Evolutionary conservation across 176 grass and related monocot species (phyloP), one percentile per base, ranked within the genome.

Genomic region (Carex pumila): DNA sequence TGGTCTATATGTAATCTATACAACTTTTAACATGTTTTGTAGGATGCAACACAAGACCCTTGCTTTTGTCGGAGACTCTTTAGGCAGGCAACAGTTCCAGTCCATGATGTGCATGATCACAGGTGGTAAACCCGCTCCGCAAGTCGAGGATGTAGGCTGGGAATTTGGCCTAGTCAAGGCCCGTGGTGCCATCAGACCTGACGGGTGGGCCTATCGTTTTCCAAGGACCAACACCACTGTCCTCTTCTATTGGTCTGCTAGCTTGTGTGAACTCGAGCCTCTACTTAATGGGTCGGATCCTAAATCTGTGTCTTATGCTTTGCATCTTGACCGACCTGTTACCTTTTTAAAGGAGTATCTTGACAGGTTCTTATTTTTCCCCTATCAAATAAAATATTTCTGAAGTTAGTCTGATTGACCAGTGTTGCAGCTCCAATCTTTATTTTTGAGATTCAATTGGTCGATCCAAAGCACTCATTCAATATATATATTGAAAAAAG

Each of bases 181-280:
- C 43, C 88, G 86, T 59, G 93, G 96, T 79, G 91, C 91, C 59
- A 71, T 93, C 60, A 88, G 96, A 86, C 96, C 96, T 85, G 89
- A 99, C 67, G 96, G 93, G 11, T 99, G 96, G 96, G 96, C 88
- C 43, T 99, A 99, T 84, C 87, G 78, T 65, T 95, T 99, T 83
- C 88, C 92, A 54, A 81, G 25, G 29, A 99, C 64, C 7, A 99
- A 99, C 80, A 94, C 93, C 17, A 99, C 96, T 65, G 83, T 99
- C 77, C 86, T 99, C 65, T 99, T 92, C 65, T 99, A 99, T 84
- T 99, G 96, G 96, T 99, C 96, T 87, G 93, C 96, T 71, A 99
- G 87, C 80, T 85, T 99, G 31, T 95, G 93, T 86, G 96, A 99
- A 85, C 53, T 99, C 86, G 89, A 93, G 86, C 88, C 89, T 78